phyloP scores from a whole-genome alignment of 345 rosid species.

The Lagerstroemia speciosa region DNA sequence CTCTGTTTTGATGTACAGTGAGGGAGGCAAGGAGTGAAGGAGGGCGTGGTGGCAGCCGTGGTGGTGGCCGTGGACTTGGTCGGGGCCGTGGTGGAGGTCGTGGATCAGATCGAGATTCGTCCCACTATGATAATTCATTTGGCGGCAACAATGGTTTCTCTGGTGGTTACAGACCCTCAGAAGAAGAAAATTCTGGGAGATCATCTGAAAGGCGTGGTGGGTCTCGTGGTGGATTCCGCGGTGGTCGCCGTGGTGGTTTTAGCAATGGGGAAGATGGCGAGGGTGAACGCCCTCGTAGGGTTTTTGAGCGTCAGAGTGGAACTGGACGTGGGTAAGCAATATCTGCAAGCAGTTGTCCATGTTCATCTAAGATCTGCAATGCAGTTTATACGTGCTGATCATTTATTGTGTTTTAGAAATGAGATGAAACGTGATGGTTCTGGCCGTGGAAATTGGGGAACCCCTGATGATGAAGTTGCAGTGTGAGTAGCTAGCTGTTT shows the following conservation, averaged over 20 bases:
- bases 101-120: constrained; percentile 52
- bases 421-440: constrained; percentile 82
- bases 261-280: constrained; percentile 55
- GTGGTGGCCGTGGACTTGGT: constrained; percentile 28
- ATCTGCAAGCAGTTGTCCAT: background rate
- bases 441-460: constrained; percentile 98
- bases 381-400: background rate
- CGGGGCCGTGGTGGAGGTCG: constrained; percentile 30
- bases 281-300: constrained; percentile 60
- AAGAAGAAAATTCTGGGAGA: constrained; percentile 55
- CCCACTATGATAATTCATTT: constrained; percentile 28
- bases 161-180: constrained; percentile 52
- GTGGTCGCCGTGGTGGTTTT: constrained; percentile 65
- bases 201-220: constrained; percentile 50
- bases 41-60: constrained; percentile 56
- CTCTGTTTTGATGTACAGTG: constrained; percentile 33
- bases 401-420: constrained; percentile 27
- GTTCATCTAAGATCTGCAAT: background rate
- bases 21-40: constrained; percentile 64
- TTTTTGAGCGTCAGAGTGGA: constrained; percentile 77
- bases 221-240: constrained; percentile 64
- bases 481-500: constrained; percentile 43
- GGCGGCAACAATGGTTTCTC: constrained; percentile 50
- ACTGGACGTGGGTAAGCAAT: constrained; percentile 84
- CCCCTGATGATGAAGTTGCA: constrained; percentile 59